A percentile compares a stretch with the other conserved stretches of the same genome.
Evolutionary conservation across 345 rosid genomes (phyloP).

Genomic region (Bruguiera gymnorhiza): DNA sequence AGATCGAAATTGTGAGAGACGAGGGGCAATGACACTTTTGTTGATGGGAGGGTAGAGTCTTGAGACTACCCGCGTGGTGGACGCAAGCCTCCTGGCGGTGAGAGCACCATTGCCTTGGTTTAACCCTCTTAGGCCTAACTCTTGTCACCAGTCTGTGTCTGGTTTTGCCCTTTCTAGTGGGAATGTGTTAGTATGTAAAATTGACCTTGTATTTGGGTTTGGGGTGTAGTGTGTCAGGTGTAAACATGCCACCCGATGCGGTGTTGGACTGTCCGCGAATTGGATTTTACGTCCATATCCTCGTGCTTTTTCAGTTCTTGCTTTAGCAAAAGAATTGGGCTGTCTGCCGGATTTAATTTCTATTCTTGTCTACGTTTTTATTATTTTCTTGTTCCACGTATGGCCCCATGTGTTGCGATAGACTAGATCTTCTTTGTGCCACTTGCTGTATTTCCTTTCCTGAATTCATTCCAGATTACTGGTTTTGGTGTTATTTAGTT

Average conservation of each 20-base stretch:
- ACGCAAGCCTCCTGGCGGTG: constrained; percentile 97
- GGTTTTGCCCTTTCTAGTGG: constrained; percentile 30
- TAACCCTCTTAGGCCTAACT: constrained; percentile 42
- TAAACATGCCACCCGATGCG: constrained; percentile 27
- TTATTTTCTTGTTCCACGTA: too few relatives aligned
- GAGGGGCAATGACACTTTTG: constrained; percentile 77
- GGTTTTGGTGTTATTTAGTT: too few relatives aligned
- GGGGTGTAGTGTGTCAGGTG: constrained; percentile 43
- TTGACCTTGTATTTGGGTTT: too few relatives aligned
- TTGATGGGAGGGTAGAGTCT: constrained; percentile 80
- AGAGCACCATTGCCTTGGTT: constrained; percentile 90
- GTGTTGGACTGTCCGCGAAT: constrained; percentile 36
- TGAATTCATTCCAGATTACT: too few relatives aligned
- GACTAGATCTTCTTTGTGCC: too few relatives aligned
- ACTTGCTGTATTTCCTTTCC: too few relatives aligned
- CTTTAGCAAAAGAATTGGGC: too few relatives aligned
- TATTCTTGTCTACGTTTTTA: too few relatives aligned
- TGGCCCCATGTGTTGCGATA: too few relatives aligned
- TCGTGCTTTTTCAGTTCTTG: too few relatives aligned
- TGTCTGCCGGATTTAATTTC: too few relatives aligned
- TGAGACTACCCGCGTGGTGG: constrained; percentile 90
- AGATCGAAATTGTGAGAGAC: constrained; percentile 77
- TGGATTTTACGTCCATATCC: background rate
- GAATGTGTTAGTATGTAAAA: constrained; percentile 43
- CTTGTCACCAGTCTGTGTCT: constrained; percentile 23